Evolutionary conservation across 495 filamentous ascomycete species (phyloP), one percentile per base, ranked within the genome.

Genomic region (Penicillium cosmopolitanum): DNA sequence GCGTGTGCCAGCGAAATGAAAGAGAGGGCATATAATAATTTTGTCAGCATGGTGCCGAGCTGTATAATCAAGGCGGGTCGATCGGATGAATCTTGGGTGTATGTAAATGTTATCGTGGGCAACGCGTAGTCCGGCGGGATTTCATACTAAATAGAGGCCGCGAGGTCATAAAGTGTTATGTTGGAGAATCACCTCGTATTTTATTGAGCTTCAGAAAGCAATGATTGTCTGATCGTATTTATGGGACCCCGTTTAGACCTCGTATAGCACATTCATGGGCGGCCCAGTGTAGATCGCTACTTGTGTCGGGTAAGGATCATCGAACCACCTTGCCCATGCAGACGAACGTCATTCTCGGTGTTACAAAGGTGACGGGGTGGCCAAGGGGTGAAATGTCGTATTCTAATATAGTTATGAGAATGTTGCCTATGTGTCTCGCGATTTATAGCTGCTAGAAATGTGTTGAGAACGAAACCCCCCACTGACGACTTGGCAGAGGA

Each of bases 1-100:
- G 47, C 65, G 8, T 62, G 33, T 15, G 25, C 65, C 12, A 65
- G 25, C 3, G 50, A 52, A 28, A 60, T 1, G 31, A 57, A 36
- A 2, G 48, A 33, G 3, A 62, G 36, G 21, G 36, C 42, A 8
- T 56, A 59, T n/a, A 53, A 15, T 40, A 23, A 31, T 43, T 33
- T 8, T 46, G 52, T 52, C 23, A 54, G 28, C 34, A 35, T 43
- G 4, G 28, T 31, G 8, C 8, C 5, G 28, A 7, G 28, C 28
- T 2, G 28, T 31, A 31, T 31, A 23, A 23, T 31, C 0, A 0
- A 31, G 5, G 6, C 1, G 28, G 28, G 28, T 31, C 28, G 28
- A 31, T 31, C 8, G 0, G 1, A 31, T 31, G 28, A 0, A 2
- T 23, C 0, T 31, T 31, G 2, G 8, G 28, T 8, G 8, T 7